Evolutionary conservation across 306 rosid species (phyloP).

Genomic region (Neltuma alba): DNA sequence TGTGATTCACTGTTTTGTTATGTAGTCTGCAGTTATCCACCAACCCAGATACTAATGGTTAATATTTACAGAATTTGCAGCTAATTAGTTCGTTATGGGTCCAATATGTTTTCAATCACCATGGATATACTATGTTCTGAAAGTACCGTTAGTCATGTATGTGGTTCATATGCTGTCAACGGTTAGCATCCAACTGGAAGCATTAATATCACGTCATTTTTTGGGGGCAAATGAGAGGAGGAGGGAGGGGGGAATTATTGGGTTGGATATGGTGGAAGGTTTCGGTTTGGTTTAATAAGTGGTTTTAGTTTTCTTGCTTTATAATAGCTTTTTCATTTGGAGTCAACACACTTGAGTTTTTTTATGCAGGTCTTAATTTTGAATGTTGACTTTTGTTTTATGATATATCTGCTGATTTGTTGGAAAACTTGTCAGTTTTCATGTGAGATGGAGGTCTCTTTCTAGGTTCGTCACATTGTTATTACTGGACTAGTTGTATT

Average conservation of each 20-base stretch:
- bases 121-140: background rate
- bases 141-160: background rate
- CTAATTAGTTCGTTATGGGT: background rate
- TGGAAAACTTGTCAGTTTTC: conserved; percentile 48
- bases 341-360: conserved; percentile 33
- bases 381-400: conserved; percentile 53
- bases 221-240: background rate
- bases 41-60: background rate
- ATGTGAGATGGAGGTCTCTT: conserved; percentile 31
- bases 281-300: background rate
- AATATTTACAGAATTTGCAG: background rate
- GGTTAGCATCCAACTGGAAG: background rate
- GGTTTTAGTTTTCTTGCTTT: conserved; percentile 4
- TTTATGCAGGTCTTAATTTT: conserved; percentile 51
- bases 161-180: background rate
- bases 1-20: background rate
- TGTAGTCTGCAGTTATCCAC: background rate
- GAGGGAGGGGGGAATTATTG: background rate
- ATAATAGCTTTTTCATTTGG: conserved; percentile 26
- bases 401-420: conserved; percentile 53
- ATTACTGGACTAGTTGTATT: no score
- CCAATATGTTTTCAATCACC: background rate
- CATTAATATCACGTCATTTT: background rate
- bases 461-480: no score
- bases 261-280: background rate